Conservation (phyloP, 1,284 basidiomycete genomes). For the Sporisorium reilianum region DNA sequence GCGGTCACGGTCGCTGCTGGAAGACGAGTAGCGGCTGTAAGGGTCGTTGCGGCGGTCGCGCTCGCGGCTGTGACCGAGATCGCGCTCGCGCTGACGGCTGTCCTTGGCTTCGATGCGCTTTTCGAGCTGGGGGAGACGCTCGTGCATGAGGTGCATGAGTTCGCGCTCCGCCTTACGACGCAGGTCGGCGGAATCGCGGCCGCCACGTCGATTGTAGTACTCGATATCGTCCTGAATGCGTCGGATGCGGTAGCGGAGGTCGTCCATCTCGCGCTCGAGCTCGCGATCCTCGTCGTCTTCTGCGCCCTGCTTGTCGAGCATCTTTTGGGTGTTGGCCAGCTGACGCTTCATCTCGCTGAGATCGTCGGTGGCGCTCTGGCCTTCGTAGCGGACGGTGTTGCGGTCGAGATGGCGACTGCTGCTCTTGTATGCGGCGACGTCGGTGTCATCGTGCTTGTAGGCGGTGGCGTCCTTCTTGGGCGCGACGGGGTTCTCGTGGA, state of each 20-base stretch:
- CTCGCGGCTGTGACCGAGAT: constrained; percentile 73
- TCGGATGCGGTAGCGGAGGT: constrained; percentile 86
- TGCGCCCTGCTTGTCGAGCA: constrained; percentile 81
- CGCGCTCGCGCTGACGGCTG: constrained; percentile 78
- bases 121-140: constrained; percentile 90
- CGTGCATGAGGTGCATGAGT: constrained; percentile 86
- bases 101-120: constrained; percentile 84
- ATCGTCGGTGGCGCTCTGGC: constrained; percentile 76
- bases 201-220: constrained; percentile 82
- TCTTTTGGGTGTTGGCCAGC: constrained; percentile 82
- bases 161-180: constrained; percentile 89
- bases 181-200: constrained; percentile 81
- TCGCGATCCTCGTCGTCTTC: constrained; percentile 80
- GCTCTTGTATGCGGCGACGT: constrained; percentile 80
- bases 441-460: constrained; percentile 83
- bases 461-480: constrained; percentile 87
- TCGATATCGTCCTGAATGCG: constrained; percentile 94
- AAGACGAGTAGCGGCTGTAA: constrained; percentile 48
- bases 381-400: constrained; percentile 81
- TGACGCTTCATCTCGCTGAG: constrained; percentile 88
- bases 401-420: constrained; percentile 89
- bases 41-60: constrained; percentile 86
- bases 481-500: constrained; percentile 73
- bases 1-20: constrained; percentile 43
- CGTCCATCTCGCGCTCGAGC: constrained; percentile 88